Evolutionary conservation across 2,329 filamentous ascomycete genomes (phyloP), one percentile per base, ranked within the genome.

Genomic region (Neofusicoccum kwambonambiense): DNA sequence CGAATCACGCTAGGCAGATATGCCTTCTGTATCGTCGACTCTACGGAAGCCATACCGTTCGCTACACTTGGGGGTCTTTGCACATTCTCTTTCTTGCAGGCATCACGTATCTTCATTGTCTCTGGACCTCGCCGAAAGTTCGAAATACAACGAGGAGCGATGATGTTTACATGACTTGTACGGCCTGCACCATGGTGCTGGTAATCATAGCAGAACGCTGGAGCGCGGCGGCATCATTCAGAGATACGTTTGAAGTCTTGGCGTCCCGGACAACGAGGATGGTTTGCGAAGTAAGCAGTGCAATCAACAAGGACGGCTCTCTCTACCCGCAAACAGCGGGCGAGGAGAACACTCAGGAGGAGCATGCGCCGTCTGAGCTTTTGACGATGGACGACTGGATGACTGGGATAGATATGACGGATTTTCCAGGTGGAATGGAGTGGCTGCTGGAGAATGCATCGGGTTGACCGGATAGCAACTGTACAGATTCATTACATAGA

Each of bases 61-160:
- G 73, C 49, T 74, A 72, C 61, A 80, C 78, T 0, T 68, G 68
- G 67, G 67, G 66, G 13, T 74, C 72, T 1, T 64, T 78, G 3
- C 76, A 78, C 56, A 75, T 77, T 2, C 70, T 77, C 11, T 78
- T 78, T 57, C 67, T 77, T 0, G 75, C 67, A 2, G 76, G 76
- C 0, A 66, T 78, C 19, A 78, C 75, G 0, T 78, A 76, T 49
- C 68, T 77, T 0, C 74, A 76, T 65, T 77, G 74, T 57, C 67
- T 78, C 47, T 74, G 72, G 72, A 67, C 64, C 39, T 71, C 69
- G 2, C 19, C 50, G 4, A 56, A 50, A 3, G 58, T 72, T 12
- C 69, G 72, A 1, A 19, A 62, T 1, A 56, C 27, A 17, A 50
- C 65, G 0, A 62, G 65, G 39, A 64, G 62, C 35, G 35, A 41